Conservation (phyloP, 2,329 filamentous ascomycete genomes). For the Teratosphaeria zuluensis region DNA sequence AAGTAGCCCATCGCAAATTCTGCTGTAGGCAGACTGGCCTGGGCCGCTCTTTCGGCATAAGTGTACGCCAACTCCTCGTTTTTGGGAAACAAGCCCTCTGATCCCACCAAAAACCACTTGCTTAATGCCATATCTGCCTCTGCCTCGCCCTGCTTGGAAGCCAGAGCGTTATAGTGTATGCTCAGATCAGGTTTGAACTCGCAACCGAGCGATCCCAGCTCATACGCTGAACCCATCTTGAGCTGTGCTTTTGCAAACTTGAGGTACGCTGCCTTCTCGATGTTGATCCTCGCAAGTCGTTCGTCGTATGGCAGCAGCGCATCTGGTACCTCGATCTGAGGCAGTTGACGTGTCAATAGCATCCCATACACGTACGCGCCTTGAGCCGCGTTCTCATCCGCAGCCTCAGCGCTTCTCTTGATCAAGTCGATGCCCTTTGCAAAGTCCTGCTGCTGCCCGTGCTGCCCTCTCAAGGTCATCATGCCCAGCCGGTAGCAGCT, state of each 20-base stretch:
- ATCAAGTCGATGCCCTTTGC: constrained; percentile 72
- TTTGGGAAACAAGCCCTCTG: constrained; percentile 85
- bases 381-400: constrained; percentile 93
- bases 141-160: constrained; percentile 80
- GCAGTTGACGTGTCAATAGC: constrained; percentile 80
- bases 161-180: constrained; percentile 89
- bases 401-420: constrained; percentile 68
- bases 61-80: constrained; percentile 89
- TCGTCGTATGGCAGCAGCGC: constrained; percentile 61
- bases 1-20: constrained; percentile 98
- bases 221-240: constrained; percentile 94
- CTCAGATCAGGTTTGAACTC: constrained; percentile 91
- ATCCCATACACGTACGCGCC: constrained; percentile 85
- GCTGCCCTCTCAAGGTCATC: constrained; percentile 93
- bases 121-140: constrained; percentile 95
- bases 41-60: constrained; percentile 80
- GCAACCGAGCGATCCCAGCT: constrained; percentile 85
- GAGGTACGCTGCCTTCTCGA: constrained; percentile 92
- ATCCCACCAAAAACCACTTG: constrained; percentile 96
- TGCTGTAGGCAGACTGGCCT: constrained; percentile 72
- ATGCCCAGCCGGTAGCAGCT: constrained; percentile 83
- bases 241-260: constrained; percentile 94
- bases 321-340: constrained; percentile 78
- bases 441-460: constrained; percentile 78
- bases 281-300: constrained; percentile 67